Percentiles rank a stretch among this genome's conserved stretches.
Conservation (phyloP, 352 stramenopile species). For the Pythium insidiosum region DNA sequence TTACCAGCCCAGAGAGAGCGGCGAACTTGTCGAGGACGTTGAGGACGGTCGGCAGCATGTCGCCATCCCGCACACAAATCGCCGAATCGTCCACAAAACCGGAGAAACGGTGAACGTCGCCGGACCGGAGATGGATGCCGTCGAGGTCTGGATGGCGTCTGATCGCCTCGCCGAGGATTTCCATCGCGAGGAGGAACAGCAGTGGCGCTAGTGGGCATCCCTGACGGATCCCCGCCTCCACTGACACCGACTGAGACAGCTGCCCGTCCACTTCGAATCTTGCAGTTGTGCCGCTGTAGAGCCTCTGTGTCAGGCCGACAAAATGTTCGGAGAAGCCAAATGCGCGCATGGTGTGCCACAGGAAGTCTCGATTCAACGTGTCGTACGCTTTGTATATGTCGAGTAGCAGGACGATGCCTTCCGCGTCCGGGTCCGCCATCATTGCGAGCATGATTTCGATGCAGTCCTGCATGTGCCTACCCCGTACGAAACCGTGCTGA, state of each 20-base stretch:
- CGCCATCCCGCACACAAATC: neutral
- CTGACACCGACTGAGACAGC: neutral
- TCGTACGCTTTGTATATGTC: slow-evolving; percentile 12
- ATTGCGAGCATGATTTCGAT: slow-evolving; percentile 3
- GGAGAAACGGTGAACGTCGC: slow-evolving; percentile 3
- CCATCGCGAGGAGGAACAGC: slow-evolving; percentile 6
- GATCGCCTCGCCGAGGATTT: slow-evolving; percentile 4
- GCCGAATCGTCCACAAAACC: slow-evolving; percentile 19
- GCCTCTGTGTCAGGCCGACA: neutral
- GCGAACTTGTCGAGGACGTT: neutral
- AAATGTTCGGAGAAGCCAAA: neutral
- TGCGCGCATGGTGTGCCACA: neutral
- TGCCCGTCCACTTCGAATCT: slow-evolving; percentile 6
- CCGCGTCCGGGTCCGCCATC: neutral
- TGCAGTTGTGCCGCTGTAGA: neutral
- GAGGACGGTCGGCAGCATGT: neutral
- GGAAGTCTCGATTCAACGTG: slow-evolving; percentile 1
- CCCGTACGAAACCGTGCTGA: slow-evolving; percentile 18
- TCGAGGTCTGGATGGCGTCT: neutral
- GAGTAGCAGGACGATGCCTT: neutral
- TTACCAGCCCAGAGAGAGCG: slow-evolving; percentile 3
- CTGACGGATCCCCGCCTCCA: slow-evolving; percentile 4
- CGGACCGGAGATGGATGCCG: neutral
- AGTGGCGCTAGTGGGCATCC: slow-evolving; percentile 9
- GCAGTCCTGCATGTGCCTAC: slow-evolving; percentile 1